Evolutionary conservation across 2,329 filamentous ascomycete genomes (phyloP).

Genomic region (Colletotrichum neosansevieriae): DNA sequence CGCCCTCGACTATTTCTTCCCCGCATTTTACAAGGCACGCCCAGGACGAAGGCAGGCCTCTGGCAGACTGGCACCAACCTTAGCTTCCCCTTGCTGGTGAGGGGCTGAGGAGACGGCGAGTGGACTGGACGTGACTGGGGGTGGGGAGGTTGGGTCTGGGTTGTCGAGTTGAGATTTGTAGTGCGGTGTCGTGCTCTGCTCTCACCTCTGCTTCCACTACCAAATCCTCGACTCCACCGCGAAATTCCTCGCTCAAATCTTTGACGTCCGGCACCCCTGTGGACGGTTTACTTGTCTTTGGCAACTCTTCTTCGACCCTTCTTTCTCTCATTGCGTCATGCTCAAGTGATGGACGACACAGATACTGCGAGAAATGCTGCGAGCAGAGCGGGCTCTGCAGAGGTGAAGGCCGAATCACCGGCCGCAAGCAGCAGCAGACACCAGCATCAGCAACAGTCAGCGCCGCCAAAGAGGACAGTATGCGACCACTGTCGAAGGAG

Average conservation of each 20-base stretch:
- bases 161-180: conserved; percentile 12
- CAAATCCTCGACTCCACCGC: conserved; percentile 35
- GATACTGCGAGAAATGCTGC: conserved; percentile 40
- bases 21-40: conserved; percentile 32
- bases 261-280: conserved; percentile 32
- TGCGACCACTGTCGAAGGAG: conserved; percentile 60
- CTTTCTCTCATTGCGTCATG: conserved; percentile 35
- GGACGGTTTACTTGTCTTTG: conserved; percentile 28
- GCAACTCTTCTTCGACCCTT: conserved; percentile 18
- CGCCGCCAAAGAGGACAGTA: conserved; percentile 52
- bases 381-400: conserved; percentile 40
- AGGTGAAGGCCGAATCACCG: conserved; percentile 40
- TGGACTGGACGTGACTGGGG: conserved; percentile 28
- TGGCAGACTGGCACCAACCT: too few species aligned
- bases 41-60: conserved; percentile 10
- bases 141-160: conserved; percentile 16
- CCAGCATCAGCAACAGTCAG: conserved; percentile 32
- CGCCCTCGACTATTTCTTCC: conserved; percentile 21
- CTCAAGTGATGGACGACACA: conserved; percentile 36
- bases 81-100: conserved; percentile 29
- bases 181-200: conserved; percentile 4
- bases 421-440: conserved; percentile 27
- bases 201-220: conserved; percentile 16
- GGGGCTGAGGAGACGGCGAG: conserved; percentile 29
- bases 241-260: conserved; percentile 39